These are phyloP conservation scores for Brettanomyces bruxellensis DNA, from an alignment of 805 yeast species.

Conservation along the genomic window DNA sequence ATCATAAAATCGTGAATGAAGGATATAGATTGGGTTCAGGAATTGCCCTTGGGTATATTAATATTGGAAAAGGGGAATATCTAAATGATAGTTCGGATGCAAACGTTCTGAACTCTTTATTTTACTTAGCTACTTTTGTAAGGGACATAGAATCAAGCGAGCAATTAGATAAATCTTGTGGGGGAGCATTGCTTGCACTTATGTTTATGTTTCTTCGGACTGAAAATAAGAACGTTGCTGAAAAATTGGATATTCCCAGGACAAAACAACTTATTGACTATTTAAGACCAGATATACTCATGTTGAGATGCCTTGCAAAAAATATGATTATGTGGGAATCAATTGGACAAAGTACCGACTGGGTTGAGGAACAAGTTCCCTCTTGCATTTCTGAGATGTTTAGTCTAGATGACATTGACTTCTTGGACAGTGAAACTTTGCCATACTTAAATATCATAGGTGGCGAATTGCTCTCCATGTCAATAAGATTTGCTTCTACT, in stretches of 20 bases:
- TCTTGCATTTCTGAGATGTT: constrained; percentile 26
- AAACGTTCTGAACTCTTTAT: constrained; percentile 50
- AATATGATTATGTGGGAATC: constrained; percentile 66
- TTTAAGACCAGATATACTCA: constrained; percentile 67
- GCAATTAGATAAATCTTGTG: constrained; percentile 51
- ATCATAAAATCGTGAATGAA: constrained; percentile 54
- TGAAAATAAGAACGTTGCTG: constrained; percentile 49
- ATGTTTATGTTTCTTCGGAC: constrained; percentile 67
- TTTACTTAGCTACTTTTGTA: constrained; percentile 48
- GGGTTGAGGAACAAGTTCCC: constrained; percentile 58
- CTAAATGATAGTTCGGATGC: constrained; percentile 44
- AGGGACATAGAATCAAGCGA: constrained; percentile 54
- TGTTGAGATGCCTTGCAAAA: constrained; percentile 54
- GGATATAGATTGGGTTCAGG: constrained; percentile 86
- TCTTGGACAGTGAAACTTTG: constrained; percentile 51
- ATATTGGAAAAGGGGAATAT: constrained; percentile 66
- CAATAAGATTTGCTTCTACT: constrained; percentile 68
- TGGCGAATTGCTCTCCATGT: constrained; percentile 69
- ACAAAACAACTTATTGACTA: constrained; percentile 54
- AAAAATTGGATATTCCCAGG: constrained; percentile 51
- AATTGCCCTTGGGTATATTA: constrained; percentile 74
- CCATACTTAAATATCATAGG: constrained; percentile 57
- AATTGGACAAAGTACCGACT: constrained; percentile 37
- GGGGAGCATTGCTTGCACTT: constrained; percentile 73
- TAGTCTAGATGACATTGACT: constrained; percentile 17